These are phyloP conservation scores for Polytolypa hystricis DNA, from an alignment of 2,329 filamentous ascomycete species.

Conservation along the genomic window DNA sequence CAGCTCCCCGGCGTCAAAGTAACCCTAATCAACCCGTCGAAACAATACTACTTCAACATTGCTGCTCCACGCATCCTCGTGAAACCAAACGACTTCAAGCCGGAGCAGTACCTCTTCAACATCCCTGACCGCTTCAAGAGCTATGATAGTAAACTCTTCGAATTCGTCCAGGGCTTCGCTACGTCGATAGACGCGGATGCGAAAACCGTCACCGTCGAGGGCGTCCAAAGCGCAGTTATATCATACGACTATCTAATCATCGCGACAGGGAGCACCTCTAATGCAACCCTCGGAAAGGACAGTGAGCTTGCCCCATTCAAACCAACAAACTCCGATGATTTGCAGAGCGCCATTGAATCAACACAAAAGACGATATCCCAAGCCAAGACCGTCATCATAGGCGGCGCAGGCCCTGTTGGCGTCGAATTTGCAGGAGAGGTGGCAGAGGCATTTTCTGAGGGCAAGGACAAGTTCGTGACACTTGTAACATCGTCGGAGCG, in stretches of 20 bases:
- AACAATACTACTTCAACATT: constrained; percentile 43
- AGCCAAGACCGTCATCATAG: constrained; percentile 37
- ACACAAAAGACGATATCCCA: constrained; percentile 24
- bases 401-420: constrained; percentile 39
- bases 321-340: constrained; percentile 28
- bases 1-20: constrained; percentile 29
- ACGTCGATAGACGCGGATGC: constrained; percentile 34
- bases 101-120: constrained; percentile 39
- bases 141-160: constrained; percentile 38
- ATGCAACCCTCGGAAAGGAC: constrained; percentile 26
- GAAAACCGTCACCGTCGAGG: constrained; percentile 35
- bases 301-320: constrained; percentile 30
- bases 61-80: constrained; percentile 44
- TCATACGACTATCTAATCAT: constrained; percentile 46
- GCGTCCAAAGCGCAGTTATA: constrained; percentile 21
- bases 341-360: constrained; percentile 22
- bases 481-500: constrained; percentile 22
- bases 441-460: constrained; percentile 26
- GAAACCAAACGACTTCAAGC: constrained; percentile 36
- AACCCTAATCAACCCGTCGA: constrained; percentile 43
- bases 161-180: constrained; percentile 41
- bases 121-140: constrained; percentile 41
- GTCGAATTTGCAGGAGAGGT: constrained; percentile 41
- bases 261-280: constrained; percentile 42
- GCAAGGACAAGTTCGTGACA: constrained; percentile 27